Percentiles rank a stretch among this genome's conserved stretches.
Conservation (phyloP, 2,329 filamentous ascomycete species). For the Colletotrichum cordylinicola region DNA sequence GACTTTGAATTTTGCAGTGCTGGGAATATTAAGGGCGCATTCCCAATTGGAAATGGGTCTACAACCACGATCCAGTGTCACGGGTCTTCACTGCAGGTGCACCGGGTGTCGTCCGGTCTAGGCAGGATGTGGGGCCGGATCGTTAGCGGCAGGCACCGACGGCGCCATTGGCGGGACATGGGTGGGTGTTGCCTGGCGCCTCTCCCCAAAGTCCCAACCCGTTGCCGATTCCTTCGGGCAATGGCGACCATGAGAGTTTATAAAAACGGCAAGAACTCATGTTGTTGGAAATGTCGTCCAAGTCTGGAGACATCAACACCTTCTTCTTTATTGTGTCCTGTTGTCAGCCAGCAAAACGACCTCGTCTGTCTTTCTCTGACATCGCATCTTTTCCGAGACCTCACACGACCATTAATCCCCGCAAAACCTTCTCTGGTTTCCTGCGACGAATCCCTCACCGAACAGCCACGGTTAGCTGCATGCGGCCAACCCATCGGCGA, state of each 20-base stretch:
- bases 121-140: neutral
- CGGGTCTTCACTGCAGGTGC: neutral
- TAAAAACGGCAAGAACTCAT: neutral
- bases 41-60: neutral
- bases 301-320: neutral
- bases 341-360: neutral
- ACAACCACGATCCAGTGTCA: neutral
- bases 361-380: neutral
- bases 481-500: neutral
- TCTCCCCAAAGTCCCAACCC: neutral
- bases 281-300: neutral
- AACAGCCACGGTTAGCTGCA: neutral
- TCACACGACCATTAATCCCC: neutral
- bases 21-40: neutral
- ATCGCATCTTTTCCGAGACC: neutral
- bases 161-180: neutral
- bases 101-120: neutral
- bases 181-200: neutral
- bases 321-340: neutral
- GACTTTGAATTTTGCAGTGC: neutral
- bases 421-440: neutral
- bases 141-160: neutral
- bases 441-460: neutral
- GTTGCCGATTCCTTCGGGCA: neutral
- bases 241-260: neutral